Conservation (phyloP, 2,329 filamentous ascomycete genomes). For the Talaromyces sp. region DNA sequence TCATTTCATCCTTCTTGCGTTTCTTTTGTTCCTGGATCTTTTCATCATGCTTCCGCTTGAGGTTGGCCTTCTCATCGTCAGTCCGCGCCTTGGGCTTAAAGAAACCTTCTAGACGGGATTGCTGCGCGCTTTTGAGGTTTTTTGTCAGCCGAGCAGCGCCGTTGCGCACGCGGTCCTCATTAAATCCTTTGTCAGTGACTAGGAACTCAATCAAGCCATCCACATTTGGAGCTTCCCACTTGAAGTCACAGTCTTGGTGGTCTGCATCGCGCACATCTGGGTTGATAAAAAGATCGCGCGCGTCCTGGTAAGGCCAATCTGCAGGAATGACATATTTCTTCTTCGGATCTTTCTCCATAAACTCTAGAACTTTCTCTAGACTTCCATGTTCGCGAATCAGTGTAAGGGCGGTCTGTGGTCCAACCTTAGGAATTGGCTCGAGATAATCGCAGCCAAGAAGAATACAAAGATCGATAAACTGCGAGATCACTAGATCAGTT, state of each 20-base stretch:
- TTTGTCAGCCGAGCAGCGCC: conserved; percentile 81
- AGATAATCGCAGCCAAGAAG: conserved; percentile 97
- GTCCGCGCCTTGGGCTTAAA: conserved; percentile 93
- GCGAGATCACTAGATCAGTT: conserved; percentile 15
- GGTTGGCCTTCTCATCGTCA: conserved; percentile 75
- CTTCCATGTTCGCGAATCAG: conserved; percentile 89
- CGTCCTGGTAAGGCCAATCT: conserved; percentile 95
- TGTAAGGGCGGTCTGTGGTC: conserved; percentile 87
- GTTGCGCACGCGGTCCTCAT: conserved; percentile 84
- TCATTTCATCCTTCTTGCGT: conserved; percentile 90
- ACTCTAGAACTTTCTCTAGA: conserved; percentile 83
- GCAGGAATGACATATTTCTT: conserved; percentile 84
- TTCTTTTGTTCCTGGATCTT: conserved; percentile 93
- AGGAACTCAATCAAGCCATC: conserved; percentile 88
- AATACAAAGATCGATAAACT: conserved; percentile 98
- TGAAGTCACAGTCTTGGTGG: conserved; percentile 89
- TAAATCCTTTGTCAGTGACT: conserved; percentile 94
- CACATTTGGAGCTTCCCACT: conserved; percentile 92
- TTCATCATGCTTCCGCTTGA: conserved; percentile 93
- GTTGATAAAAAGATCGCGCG: conserved; percentile 85
- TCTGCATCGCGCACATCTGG: conserved; percentile 86
- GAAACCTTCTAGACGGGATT: conserved; percentile 90
- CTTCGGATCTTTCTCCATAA: conserved; percentile 74
- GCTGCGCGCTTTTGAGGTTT: conserved; percentile 87
- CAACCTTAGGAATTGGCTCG: conserved; percentile 92